phyloP scores from a whole-genome alignment of 768 basidiomycete genomes.

The Termitomyces eurrhizus region DNA sequence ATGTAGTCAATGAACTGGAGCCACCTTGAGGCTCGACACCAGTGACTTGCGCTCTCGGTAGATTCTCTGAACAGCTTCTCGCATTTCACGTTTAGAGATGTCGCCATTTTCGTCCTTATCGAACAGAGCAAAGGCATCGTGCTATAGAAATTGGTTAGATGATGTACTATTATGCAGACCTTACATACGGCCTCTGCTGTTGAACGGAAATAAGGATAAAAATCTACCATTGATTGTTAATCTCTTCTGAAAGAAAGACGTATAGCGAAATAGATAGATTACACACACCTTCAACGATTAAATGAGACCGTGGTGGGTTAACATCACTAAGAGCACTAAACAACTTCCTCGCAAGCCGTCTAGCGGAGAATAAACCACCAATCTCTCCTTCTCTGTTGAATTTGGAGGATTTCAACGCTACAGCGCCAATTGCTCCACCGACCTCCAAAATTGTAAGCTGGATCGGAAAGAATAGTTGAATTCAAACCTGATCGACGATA shows the following conservation, averaged over 20 bases:
- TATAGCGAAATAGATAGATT: background rate
- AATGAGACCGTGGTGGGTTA: conserved; percentile 53
- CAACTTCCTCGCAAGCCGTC: conserved; percentile 63
- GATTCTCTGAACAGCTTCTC: conserved; percentile 76
- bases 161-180: conserved; percentile 1
- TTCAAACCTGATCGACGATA: conserved; percentile 61
- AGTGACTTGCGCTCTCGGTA: conserved; percentile 75
- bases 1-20: background rate
- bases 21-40: conserved; percentile 64
- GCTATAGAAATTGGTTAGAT: conserved; percentile 30
- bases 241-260: background rate
- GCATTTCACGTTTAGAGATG: conserved; percentile 74
- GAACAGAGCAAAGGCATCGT: conserved; percentile 66
- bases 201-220: conserved; percentile 71
- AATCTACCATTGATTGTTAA: conserved; percentile 42
- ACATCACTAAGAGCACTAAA: conserved; percentile 60
- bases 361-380: conserved; percentile 58
- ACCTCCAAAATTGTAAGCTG: conserved; percentile 25
- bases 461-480: background rate
- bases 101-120: conserved; percentile 86
- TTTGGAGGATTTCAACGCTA: conserved; percentile 64
- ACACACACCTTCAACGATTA: conserved; percentile 60
- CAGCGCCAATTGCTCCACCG: conserved; percentile 64
- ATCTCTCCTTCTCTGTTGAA: conserved; percentile 52
- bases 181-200: conserved; percentile 64